These are phyloP conservation scores for Diphasiastrum complanatum DNA, from an alignment of 83 land plant species.

Conservation along the genomic window DNA sequence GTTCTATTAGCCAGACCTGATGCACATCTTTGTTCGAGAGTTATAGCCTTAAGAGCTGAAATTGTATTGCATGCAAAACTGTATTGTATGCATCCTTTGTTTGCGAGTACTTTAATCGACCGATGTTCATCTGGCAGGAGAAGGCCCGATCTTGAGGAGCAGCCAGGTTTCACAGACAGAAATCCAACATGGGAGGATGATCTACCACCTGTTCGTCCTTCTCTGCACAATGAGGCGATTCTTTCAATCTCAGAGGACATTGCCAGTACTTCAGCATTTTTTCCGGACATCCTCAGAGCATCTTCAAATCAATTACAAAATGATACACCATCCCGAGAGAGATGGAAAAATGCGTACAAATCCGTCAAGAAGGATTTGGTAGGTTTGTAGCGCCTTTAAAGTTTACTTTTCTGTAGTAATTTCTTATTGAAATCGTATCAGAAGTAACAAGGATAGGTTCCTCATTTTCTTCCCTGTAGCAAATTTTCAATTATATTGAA, in stretches of 20 bases:
- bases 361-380: constrained; percentile 18
- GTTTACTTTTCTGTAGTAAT: neutral
- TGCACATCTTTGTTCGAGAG: too few species aligned
- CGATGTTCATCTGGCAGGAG: too few species aligned
- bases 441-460: neutral
- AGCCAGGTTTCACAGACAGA: too few species aligned
- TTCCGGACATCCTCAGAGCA: constrained; percentile 6
- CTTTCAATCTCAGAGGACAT: neutral
- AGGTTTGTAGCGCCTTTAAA: neutral
- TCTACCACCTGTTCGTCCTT: constrained; percentile 11
- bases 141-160: too few species aligned
- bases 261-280: constrained; percentile 3
- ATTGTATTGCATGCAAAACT: too few species aligned
- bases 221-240: neutral
- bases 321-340: neutral
- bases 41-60: too few species aligned
- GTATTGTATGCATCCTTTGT: too few species aligned
- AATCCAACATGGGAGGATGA: constrained; percentile 23
- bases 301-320: neutral
- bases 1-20: too few species aligned
- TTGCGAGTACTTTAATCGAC: too few species aligned
- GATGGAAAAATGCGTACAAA: constrained; percentile 25
- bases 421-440: neutral
- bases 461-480: neutral
- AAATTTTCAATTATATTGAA: neutral